These are phyloP conservation scores for Theileria parva DNA, from an alignment of 169 alveolate species.

Conservation along the genomic window DNA sequence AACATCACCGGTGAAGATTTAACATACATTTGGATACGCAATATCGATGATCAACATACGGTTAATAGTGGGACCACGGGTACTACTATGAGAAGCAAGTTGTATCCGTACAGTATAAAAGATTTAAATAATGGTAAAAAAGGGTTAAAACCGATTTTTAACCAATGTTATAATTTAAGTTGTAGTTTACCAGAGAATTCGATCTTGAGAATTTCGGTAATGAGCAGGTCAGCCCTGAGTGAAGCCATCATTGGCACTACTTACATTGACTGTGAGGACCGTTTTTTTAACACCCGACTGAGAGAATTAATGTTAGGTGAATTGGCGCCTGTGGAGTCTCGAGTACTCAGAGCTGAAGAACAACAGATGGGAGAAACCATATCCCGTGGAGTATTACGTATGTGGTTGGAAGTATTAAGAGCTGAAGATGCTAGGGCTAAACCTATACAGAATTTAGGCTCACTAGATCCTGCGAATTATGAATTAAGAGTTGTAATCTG, in stretches of 20 bases:
- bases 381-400: constrained; percentile 86
- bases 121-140: constrained; percentile 65
- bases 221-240: constrained; percentile 81
- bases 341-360: constrained; percentile 60
- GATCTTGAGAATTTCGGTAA: constrained; percentile 80
- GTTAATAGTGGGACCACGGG: constrained; percentile 57
- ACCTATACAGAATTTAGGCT: constrained; percentile 78
- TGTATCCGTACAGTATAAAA: constrained; percentile 76
- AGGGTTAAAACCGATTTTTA: constrained; percentile 86
- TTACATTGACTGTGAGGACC: constrained; percentile 85
- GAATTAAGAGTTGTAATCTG: constrained; percentile 87
- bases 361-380: constrained; percentile 45
- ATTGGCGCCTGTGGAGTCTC: constrained; percentile 78
- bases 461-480: constrained; percentile 84
- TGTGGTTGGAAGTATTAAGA: constrained; percentile 85
- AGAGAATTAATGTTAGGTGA: constrained; percentile 79
- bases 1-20: constrained; percentile 48
- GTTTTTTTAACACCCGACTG: constrained; percentile 81
- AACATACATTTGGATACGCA: constrained; percentile 72
- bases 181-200: constrained; percentile 87
- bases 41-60: constrained; percentile 70
- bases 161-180: constrained; percentile 81
- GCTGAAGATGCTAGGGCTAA: constrained; percentile 80
- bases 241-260: constrained; percentile 88
- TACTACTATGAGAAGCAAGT: constrained; percentile 4